phyloP scores from a whole-genome alignment of 2,329 filamentous ascomycete species.

The Ampelomyces quisqualis region DNA sequence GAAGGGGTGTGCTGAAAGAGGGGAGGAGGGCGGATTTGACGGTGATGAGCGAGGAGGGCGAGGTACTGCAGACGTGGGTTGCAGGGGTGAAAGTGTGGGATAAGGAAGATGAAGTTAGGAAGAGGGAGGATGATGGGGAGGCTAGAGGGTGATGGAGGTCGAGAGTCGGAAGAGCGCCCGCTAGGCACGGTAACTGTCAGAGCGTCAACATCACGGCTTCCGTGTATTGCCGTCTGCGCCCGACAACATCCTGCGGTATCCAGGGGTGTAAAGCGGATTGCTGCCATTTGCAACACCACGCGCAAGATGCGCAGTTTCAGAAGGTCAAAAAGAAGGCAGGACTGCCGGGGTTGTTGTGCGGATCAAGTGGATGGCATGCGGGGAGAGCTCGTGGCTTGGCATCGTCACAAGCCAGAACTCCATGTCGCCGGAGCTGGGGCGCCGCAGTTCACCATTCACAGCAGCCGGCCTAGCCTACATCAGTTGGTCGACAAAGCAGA shows the following conservation, averaged over 20 bases:
- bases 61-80: constrained; percentile 55
- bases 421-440: constrained; percentile 32
- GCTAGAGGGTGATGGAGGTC: constrained; percentile 19
- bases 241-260: constrained; percentile 26
- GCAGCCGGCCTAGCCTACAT: constrained; percentile 32
- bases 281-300: constrained; percentile 8
- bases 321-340: constrained; percentile 3
- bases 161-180: constrained; percentile 7
- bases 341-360: constrained; percentile 17
- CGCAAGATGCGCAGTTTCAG: not conserved
- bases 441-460: constrained; percentile 31
- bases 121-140: constrained; percentile 35
- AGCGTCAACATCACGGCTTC: constrained; percentile 23
- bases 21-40: constrained; percentile 54
- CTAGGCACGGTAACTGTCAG: too few species aligned
- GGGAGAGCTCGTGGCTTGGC: constrained; percentile 32
- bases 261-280: constrained; percentile 10
- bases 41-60: constrained; percentile 49
- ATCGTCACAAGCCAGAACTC: constrained; percentile 40
- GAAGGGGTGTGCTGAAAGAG: constrained; percentile 46
- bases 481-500: constrained; percentile 26
- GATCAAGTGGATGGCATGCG: constrained; percentile 24
- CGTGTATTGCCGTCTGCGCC: constrained; percentile 27
- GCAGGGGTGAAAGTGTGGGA: constrained; percentile 52
- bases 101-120: constrained; percentile 31